Evolutionary conservation across 495 filamentous ascomycete genomes (phyloP).

Genomic region (Ascobolus immersus): DNA sequence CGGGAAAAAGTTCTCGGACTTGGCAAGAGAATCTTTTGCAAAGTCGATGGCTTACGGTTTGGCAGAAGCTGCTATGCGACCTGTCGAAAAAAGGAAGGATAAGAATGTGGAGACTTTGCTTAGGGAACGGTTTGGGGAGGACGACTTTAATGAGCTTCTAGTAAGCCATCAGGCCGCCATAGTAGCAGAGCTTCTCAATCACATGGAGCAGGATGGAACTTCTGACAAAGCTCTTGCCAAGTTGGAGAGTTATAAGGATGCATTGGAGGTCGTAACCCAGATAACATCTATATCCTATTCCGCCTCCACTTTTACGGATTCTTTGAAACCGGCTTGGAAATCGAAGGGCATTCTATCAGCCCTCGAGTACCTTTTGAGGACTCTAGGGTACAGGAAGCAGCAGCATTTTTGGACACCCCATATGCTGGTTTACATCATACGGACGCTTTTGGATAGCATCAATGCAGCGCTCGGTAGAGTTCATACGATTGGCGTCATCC

Average conservation of each 20-base stretch:
- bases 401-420: conserved; percentile 52
- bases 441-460: conserved; percentile 53
- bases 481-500: conserved; percentile 60
- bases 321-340: conserved; percentile 68
- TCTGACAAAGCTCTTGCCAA: conserved; percentile 47
- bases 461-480: conserved; percentile 71
- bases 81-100: conserved; percentile 24
- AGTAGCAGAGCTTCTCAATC: conserved; percentile 41
- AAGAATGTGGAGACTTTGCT: conserved; percentile 41
- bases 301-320: conserved; percentile 32
- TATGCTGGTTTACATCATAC: conserved; percentile 46
- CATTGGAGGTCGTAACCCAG: conserved; percentile 33
- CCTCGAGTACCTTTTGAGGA: conserved; percentile 47
- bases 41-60: conserved; percentile 67
- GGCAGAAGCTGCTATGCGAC: conserved; percentile 44
- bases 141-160: conserved; percentile 32
- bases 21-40: conserved; percentile 44
- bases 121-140: conserved; percentile 40
- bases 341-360: conserved; percentile 47
- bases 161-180: conserved; percentile 48
- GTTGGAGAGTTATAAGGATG: conserved; percentile 29
- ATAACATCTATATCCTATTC: conserved; percentile 43
- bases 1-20: conserved; percentile 25
- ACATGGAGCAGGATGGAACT: conserved; percentile 43
- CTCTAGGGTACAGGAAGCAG: conserved; percentile 34